Conservation (phyloP, 176 grass and related monocot genomes). For the Themeda triandra region DNA sequence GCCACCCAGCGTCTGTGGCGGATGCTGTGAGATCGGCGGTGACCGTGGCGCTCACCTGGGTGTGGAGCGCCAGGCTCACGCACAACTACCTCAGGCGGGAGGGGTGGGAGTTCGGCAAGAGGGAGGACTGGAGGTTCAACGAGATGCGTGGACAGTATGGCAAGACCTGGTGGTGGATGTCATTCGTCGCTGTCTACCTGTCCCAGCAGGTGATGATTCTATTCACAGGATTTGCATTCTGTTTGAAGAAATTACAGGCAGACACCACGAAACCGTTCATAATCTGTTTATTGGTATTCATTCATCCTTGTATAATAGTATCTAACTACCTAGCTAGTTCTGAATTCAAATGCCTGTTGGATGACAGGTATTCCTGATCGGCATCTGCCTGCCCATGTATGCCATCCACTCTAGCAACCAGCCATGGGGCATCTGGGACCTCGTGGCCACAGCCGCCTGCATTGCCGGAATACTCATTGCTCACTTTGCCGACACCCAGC, state of each 20-base stretch:
- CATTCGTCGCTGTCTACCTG: constrained; percentile 86
- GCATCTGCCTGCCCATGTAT: constrained; percentile 83
- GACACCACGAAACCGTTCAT: neutral
- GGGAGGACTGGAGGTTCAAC: constrained; percentile 84
- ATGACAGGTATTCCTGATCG: constrained; percentile 78
- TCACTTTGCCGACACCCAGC: constrained; percentile 78
- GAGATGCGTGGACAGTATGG: constrained; percentile 88
- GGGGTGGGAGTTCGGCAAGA: constrained; percentile 66
- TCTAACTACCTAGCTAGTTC: neutral
- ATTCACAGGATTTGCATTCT: neutral
- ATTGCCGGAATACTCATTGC: constrained; percentile 56
- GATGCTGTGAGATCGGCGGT: constrained; percentile 45
- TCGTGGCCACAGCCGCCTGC: constrained; percentile 44
- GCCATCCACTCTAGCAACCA: constrained; percentile 59
- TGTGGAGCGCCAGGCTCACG: constrained; percentile 79
- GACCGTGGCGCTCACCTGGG: constrained; percentile 56
- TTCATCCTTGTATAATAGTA: neutral
- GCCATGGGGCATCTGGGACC: constrained; percentile 57
- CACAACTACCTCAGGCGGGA: constrained; percentile 96
- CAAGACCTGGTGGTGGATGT: constrained; percentile 86
- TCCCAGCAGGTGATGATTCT: constrained; percentile 63
- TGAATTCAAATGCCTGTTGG: neutral
- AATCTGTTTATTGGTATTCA: neutral
- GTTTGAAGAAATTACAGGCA: constrained; percentile 34
- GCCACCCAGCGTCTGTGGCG: constrained; percentile 51